These are phyloP conservation scores for Alopecurus myosuroides DNA, from an alignment of 176 grass and related monocot species.

Conservation along the genomic window DNA sequence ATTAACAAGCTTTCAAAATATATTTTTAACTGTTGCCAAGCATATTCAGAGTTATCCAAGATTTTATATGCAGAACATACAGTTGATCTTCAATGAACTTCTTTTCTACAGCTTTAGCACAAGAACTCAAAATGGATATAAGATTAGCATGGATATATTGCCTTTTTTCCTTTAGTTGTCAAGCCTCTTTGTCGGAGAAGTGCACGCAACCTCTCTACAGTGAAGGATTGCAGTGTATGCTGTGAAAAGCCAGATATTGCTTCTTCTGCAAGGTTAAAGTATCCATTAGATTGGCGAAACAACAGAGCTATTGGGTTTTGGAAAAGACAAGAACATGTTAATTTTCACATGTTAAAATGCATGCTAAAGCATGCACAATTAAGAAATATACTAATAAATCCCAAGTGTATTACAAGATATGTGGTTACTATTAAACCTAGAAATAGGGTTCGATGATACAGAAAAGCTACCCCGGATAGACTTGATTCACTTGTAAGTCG, in stretches of 20 bases:
- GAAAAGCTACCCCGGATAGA: neutral
- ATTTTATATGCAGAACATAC: neutral
- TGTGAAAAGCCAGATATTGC: slow-evolving; percentile 56
- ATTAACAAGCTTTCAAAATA: neutral
- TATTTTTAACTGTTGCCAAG: neutral
- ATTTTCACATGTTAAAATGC: slow-evolving; percentile 7
- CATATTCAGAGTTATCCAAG: neutral
- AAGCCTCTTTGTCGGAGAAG: slow-evolving; percentile 82
- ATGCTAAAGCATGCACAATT: neutral
- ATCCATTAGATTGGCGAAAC: neutral
- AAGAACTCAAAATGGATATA: slow-evolving; percentile 13
- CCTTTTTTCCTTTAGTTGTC: slow-evolving; percentile 83
- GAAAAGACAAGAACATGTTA: neutral
- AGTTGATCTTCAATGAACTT: neutral
- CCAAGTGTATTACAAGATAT: neutral
- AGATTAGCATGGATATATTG: slow-evolving; percentile 26
- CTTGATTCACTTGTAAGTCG: neutral
- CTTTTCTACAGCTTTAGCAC: neutral
- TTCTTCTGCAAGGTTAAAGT: slow-evolving; percentile 34
- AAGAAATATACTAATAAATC: neutral
- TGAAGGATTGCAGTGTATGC: slow-evolving; percentile 67
- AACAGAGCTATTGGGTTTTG: neutral
- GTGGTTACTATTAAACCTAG: neutral
- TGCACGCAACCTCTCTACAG: slow-evolving; percentile 67
- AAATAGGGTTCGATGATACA: neutral